A percentile compares a stretch with the other conserved stretches of the same genome.
Evolutionary conservation across 1,139 yeast species (phyloP).

Genomic region (Torulaspora globosa): DNA sequence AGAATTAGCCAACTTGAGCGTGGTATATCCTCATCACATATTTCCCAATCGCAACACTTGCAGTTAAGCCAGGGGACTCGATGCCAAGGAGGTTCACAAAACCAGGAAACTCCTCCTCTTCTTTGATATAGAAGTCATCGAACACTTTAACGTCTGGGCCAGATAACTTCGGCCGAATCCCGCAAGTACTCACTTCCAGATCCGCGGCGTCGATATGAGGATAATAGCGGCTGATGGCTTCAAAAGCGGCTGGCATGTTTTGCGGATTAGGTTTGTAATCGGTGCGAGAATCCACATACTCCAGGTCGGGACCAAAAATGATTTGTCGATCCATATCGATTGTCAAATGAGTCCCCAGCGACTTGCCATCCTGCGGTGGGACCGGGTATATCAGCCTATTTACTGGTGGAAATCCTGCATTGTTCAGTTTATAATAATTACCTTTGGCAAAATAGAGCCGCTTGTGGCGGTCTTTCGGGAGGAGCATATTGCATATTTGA

Average conservation of each 20-base stretch:
- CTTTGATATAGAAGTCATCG: conserved; percentile 68
- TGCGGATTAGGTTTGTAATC: conserved; percentile 48
- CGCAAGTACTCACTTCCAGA: conserved; percentile 66
- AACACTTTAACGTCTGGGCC: conserved; percentile 47
- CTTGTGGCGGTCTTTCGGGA: conserved; percentile 60
- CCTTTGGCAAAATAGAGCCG: conserved; percentile 76
- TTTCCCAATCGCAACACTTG: conserved; percentile 77
- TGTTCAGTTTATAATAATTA: conserved; percentile 50
- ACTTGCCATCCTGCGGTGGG: conserved; percentile 65
- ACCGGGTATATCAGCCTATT: conserved; percentile 67
- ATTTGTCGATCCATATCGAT: conserved; percentile 77
- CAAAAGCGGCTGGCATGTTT: conserved; percentile 52
- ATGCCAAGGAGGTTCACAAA: conserved; percentile 77
- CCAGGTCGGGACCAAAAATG: conserved; percentile 84
- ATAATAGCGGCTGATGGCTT: conserved; percentile 59
- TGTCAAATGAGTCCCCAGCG: conserved; percentile 84
- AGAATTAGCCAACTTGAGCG: conserved; percentile 4
- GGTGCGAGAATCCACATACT: conserved; percentile 59
- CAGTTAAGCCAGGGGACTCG: conserved; percentile 86
- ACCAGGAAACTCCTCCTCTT: conserved; percentile 68
- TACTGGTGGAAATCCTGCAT: conserved; percentile 38
- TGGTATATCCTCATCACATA: conserved; percentile 51
- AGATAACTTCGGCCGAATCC: conserved; percentile 73
- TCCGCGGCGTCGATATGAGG: conserved; percentile 52
- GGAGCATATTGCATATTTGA: conserved; percentile 57